Percentiles rank a stretch among this genome's conserved stretches.
Evolutionary conservation across 108 stramenopile genomes (phyloP).

Genomic region (Skeletonema marinoi): DNA sequence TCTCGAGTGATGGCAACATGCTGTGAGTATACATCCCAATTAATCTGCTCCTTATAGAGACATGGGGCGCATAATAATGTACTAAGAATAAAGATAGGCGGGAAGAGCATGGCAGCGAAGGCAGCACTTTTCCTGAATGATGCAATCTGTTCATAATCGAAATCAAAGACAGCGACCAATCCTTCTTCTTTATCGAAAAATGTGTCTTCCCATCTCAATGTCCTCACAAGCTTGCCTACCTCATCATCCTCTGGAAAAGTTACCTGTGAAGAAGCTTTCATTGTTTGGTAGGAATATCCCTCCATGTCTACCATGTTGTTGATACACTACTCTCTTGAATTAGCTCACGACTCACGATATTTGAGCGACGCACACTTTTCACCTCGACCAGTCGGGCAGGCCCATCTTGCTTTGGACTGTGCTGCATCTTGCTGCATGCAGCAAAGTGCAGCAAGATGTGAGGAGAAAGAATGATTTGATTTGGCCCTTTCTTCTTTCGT

Average conservation of each 20-base stretch:
- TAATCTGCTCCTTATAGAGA: constrained; percentile 12
- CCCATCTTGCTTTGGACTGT: no score
- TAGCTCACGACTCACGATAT: no score
- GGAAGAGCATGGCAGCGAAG: constrained; percentile 5
- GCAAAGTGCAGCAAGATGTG: no score
- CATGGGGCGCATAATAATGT: constrained; percentile 2
- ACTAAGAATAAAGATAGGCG: constrained; percentile 3
- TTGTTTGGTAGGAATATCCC: background rate
- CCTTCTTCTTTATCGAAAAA: constrained; percentile 53
- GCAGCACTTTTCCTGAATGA: constrained; percentile 14
- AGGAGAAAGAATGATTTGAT: no score
- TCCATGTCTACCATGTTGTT: no score
- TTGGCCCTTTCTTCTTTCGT: no score
- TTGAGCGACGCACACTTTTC: no score
- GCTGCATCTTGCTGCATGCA: no score
- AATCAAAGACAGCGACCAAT: constrained; percentile 44
- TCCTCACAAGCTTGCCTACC: background rate
- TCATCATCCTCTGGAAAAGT: background rate
- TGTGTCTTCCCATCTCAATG: constrained; percentile 38
- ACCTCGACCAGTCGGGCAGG: no score
- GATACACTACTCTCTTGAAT: no score
- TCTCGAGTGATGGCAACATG: constrained; percentile 54
- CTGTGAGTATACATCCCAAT: constrained; percentile 31
- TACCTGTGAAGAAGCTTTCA: background rate
- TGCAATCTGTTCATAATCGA: constrained; percentile 43